Percentiles rank a stretch among this genome's conserved stretches.
Conservation (phyloP, 2,329 filamentous ascomycete genomes). For the Zarea fungicola region DNA sequence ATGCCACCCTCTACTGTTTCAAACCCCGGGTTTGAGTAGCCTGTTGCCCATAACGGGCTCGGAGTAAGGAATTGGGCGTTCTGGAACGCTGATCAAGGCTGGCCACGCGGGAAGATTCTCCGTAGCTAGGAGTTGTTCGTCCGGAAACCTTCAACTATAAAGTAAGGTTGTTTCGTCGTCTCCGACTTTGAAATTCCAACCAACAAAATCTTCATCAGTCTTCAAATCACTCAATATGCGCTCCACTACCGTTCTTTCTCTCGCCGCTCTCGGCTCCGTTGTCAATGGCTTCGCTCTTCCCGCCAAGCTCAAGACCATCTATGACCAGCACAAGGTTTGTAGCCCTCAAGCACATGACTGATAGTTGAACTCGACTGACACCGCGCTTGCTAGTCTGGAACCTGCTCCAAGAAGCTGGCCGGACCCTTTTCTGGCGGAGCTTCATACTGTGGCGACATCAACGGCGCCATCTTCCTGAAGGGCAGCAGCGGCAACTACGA, state of each 20-base stretch:
- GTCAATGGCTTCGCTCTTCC: conserved; percentile 14
- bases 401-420: conserved; percentile 7
- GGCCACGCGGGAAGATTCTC: no score
- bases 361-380: not conserved
- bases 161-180: not conserved
- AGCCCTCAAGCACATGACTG: no score
- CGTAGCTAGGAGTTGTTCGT: no score
- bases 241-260: conserved; percentile 11
- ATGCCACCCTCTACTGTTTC: no score
- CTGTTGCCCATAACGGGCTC: no score
- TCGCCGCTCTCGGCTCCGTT: conserved; percentile 11
- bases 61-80: no score
- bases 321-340: conserved; percentile 16
- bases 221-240: conserved; percentile 8
- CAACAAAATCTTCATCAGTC: not conserved
- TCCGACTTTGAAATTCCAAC: not conserved
- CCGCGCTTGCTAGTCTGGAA: not conserved
- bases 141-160: not conserved
- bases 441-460: conserved; percentile 12
- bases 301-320: conserved; percentile 15
- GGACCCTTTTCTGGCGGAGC: not conserved
- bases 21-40: no score
- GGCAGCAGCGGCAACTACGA: conserved; percentile 29
- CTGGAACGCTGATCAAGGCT: no score
- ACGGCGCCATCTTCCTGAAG: conserved; percentile 37